Base-by-base conservation (phyloP, 129 eudicot species). In the Ambrosia artemisiifolia region DNA sequence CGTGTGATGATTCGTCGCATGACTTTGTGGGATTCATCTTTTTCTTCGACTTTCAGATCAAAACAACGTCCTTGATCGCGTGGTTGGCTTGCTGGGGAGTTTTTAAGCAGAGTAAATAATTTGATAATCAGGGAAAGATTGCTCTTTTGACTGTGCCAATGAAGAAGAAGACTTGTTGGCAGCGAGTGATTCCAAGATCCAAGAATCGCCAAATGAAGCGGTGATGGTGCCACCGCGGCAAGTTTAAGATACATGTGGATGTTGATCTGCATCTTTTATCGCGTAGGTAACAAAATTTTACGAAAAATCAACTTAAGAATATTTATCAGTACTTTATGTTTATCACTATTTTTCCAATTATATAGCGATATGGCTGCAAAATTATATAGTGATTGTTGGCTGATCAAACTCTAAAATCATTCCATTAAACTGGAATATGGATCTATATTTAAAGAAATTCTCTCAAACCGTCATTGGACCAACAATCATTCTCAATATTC, bases 1-100 rank as follows among this genome's bases (percentile, higher is more conserved):
- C 79, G 7, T 85, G 83, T 43, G 91, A 88, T 72, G 93, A 84
- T 78, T 92, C 98, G 75, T 92, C 96, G 98, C 94, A 87, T 92
- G 3, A 88, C 91, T 79, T 89, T 89, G 87, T 82, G 82, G 47
- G 88, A 83, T 44, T 84, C 82, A 30, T 81, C 80, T 65, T 83
- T 73, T 38, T 56, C 79, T 34, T 77, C 83, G 46, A 63, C 17
- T 72, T 80, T 79, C 28, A 72, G 46, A 67, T 69, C 49, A 69
- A 67, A 40, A 63, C 63, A 62, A 18, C 17, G 54, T 56, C 73
- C 53, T 13, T 78, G 87, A 59, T 72, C 76, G 28, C 43, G 67
- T 2, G 43, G 35, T 20, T 80, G 69, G 1, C 44, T 65, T 76
- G 82, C 32, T 46, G 62, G 49, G 60, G 38, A 32, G 50, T 67